These are phyloP conservation scores for Nevesoporus exiguus DNA, from an alignment of 768 basidiomycete genomes.

Conservation along the genomic window DNA sequence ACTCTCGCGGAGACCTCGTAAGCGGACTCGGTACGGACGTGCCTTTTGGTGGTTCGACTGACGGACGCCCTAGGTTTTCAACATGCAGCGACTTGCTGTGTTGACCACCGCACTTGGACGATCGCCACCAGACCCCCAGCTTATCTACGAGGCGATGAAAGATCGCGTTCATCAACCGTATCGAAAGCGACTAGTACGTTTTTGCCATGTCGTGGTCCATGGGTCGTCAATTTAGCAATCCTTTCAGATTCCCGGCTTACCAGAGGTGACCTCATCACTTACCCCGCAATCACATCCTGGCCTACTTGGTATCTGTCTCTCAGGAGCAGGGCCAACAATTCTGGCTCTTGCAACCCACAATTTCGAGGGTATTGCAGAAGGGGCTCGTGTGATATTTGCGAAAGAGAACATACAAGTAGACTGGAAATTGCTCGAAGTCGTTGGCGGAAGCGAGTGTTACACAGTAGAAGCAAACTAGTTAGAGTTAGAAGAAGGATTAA, in stretches of 20 bases:
- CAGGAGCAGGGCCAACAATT: conserved; percentile 96
- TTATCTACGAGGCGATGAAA: conserved; percentile 99
- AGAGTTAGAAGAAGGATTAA: neutral
- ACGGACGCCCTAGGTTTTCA: conserved; percentile 74
- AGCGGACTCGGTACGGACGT: neutral
- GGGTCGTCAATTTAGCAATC: neutral
- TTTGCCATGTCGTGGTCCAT: neutral
- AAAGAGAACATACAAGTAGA: conserved; percentile 75
- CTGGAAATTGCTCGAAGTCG: conserved; percentile 82
- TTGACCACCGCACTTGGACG: conserved; percentile 90
- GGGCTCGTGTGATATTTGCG: conserved; percentile 72
- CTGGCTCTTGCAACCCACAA: conserved; percentile 86
- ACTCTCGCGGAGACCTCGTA: conserved; percentile 90
- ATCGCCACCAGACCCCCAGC: conserved; percentile 86
- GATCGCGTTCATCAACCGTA: conserved; percentile 98
- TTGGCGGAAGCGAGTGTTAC: conserved; percentile 38
- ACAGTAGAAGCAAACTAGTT: conserved; percentile 12
- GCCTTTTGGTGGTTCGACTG: neutral
- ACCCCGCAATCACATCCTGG: conserved; percentile 90
- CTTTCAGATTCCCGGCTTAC: conserved; percentile 87
- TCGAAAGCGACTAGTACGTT: conserved; percentile 74
- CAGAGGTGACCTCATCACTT: conserved; percentile 84
- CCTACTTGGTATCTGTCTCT: conserved; percentile 95
- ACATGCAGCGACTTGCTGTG: conserved; percentile 93
- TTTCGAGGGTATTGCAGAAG: conserved; percentile 82